These are phyloP conservation scores for Wilcoxina mikolae DNA, from an alignment of 495 filamentous ascomycete genomes.

Conservation along the genomic window DNA sequence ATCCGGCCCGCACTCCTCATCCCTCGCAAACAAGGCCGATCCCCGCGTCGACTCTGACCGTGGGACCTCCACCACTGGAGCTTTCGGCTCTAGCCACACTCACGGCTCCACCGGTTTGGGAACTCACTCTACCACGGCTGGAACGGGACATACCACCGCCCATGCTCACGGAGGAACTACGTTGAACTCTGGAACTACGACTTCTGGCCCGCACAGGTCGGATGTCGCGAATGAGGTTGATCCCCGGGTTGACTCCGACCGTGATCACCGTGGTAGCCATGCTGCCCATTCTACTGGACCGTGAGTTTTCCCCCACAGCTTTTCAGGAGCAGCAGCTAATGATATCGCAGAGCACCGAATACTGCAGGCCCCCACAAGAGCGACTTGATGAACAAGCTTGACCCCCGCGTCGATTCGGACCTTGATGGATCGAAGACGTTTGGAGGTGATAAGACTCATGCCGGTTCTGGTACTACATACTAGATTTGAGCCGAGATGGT, in stretches of 20 bases:
- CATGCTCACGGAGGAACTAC: slow-evolving; percentile 28
- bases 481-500: no score
- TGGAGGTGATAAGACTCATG: slow-evolving; percentile 18
- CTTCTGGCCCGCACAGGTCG: slow-evolving; percentile 28
- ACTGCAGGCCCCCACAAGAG: slow-evolving; percentile 36
- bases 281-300: slow-evolving; percentile 10
- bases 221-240: slow-evolving; percentile 31
- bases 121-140: slow-evolving; percentile 33
- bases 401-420: slow-evolving; percentile 34
- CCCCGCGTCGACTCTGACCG: slow-evolving; percentile 38
- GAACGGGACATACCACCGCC: slow-evolving; percentile 34
- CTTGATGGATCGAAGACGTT: slow-evolving; percentile 32
- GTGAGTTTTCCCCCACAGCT: background rate
- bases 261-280: slow-evolving; percentile 24
- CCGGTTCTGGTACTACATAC: no score
- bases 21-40: slow-evolving; percentile 35
- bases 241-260: slow-evolving; percentile 22
- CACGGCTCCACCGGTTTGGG: slow-evolving; percentile 30
- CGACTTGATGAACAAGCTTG: slow-evolving; percentile 38
- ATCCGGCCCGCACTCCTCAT: slow-evolving; percentile 30
- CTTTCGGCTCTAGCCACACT: slow-evolving; percentile 25
- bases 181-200: slow-evolving; percentile 37
- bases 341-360: slow-evolving; percentile 14
- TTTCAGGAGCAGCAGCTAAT: background rate
- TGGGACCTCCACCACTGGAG: slow-evolving; percentile 20